Evolutionary conservation across 139 green algal genomes (phyloP), one percentile per base, ranked within the genome.

Genomic region (Limnomonas spitsbergensis): DNA sequence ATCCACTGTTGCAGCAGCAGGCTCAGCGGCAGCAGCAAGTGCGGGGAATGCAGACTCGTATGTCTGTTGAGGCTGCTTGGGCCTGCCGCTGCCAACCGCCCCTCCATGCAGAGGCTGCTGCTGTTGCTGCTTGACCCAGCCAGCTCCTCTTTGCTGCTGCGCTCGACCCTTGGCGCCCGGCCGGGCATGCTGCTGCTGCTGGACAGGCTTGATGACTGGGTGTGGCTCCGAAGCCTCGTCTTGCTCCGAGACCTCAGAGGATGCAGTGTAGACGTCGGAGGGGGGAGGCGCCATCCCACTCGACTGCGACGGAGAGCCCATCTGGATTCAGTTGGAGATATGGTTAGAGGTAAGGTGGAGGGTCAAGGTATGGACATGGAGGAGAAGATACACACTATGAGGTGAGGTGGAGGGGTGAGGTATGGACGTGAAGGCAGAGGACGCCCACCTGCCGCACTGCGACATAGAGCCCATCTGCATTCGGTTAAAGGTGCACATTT

Each of bases 181-280:
- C 26, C 26, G 27, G 29, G 27, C 29, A 20, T 37, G 61, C 61
- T 37, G 61, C 27, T 34, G 27, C n/a, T n/a, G n/a, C 14, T 20
- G 14, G 47, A 20, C 47, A 29, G 14, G 47, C n/a, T 61, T 20
- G 47, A 29, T 29, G 47, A 29, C 47, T 14, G 20, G 47, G 14
- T 14, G 14, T 20, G 47, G 47, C 47, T 14, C 47, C 14, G 14
- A 61, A 14, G 47, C 47, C 7, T 34, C 61, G 27, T 72, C 27
- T 37, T 72, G 27, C 29, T 72, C 61, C 6, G 27, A 39, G 7
- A 72, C 61, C 27, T 72, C 61, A 36, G 61, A 72, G 9, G 61
- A 72, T 24, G 61, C 61, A 39, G 61, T 72, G 61, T 36, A 72
- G 61, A 72, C 29, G 61, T 72, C 61, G 7, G 61, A 72, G 61